A percentile compares a stretch with the other conserved stretches of the same genome.
These are phyloP conservation scores for Tilletiaria anomala DNA, from an alignment of 1,284 basidiomycete genomes.

Conservation along the genomic window DNA sequence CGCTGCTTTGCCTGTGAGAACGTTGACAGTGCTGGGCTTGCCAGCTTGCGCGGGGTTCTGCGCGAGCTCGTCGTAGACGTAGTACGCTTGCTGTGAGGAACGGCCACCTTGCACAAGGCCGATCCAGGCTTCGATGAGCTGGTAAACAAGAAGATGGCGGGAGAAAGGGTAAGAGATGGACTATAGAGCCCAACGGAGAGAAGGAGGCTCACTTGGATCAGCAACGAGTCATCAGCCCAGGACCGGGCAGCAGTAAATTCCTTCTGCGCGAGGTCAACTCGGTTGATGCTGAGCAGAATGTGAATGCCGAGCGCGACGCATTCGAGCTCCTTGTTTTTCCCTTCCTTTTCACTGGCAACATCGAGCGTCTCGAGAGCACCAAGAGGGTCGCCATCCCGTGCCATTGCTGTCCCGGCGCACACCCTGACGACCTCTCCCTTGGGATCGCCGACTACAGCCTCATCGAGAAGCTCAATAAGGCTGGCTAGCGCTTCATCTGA, in stretches of 20 bases:
- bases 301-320: constrained; percentile 34
- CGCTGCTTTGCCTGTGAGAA: constrained; percentile 28
- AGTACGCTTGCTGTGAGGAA: constrained; percentile 35
- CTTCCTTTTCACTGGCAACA: constrained; percentile 8
- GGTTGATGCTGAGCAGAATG: constrained; percentile 32
- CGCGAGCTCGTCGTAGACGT: constrained; percentile 38
- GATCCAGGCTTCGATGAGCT: constrained; percentile 37
- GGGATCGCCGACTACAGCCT: constrained; percentile 21
- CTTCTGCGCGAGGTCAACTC: constrained; percentile 30
- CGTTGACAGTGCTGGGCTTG: constrained; percentile 11
- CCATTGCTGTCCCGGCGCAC: constrained; percentile 25
- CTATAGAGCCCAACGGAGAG: constrained; percentile 2
- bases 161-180: neutral
- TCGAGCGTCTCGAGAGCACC: constrained; percentile 28
- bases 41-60: constrained; percentile 16
- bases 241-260: constrained; percentile 28
- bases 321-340: constrained; percentile 24
- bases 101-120: constrained; percentile 29
- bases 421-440: constrained; percentile 16
- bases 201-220: no score
- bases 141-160: neutral
- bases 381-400: constrained; percentile 20
- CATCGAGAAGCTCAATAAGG: constrained; percentile 27
- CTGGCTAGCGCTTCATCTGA: constrained; percentile 15
- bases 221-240: constrained; percentile 34